Evolutionary conservation across 768 basidiomycete genomes (phyloP).

Genomic region (Phanerochaete carnosa): DNA sequence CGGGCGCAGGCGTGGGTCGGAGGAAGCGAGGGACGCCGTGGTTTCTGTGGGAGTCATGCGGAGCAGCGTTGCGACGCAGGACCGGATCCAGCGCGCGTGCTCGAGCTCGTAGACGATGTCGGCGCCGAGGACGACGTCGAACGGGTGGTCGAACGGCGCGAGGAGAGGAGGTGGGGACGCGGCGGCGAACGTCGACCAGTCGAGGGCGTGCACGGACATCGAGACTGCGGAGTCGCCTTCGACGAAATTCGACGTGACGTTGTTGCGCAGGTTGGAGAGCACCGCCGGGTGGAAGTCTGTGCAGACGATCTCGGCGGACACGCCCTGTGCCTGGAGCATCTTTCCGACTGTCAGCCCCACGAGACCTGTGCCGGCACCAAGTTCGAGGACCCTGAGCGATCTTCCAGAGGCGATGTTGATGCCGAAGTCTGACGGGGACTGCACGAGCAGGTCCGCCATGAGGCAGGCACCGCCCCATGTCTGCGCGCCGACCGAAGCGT

Average conservation of each 20-base stretch:
- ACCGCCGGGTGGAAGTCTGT: constrained; percentile 50
- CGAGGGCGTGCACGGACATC: constrained; percentile 29
- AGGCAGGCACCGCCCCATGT: constrained; percentile 89
- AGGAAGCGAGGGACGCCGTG: constrained; percentile 3
- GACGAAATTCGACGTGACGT: constrained; percentile 37
- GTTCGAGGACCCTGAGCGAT: constrained; percentile 43
- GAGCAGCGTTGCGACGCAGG: constrained; percentile 38
- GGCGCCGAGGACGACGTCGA: constrained; percentile 50
- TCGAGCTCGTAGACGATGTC: constrained; percentile 52
- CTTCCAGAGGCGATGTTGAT: constrained; percentile 18
- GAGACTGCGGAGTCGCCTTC: neutral
- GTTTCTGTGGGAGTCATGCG: constrained; percentile 28
- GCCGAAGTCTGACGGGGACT: constrained; percentile 51
- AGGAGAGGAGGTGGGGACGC: neutral
- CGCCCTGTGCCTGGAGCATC: constrained; percentile 9
- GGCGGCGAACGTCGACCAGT: constrained; percentile 35
- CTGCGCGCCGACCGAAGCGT: constrained; percentile 74
- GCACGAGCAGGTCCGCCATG: constrained; percentile 68
- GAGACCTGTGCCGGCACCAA: constrained; percentile 58
- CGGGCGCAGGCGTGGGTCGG: constrained; percentile 13
- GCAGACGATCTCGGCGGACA: constrained; percentile 30
- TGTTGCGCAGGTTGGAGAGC: constrained; percentile 43
- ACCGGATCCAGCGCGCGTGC: constrained; percentile 45
- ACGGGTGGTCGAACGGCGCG: constrained; percentile 30
- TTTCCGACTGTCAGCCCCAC: constrained; percentile 42